Base-by-base conservation (phyloP, 2,329 filamentous ascomycete species). In the Clonostachys sp. region DNA sequence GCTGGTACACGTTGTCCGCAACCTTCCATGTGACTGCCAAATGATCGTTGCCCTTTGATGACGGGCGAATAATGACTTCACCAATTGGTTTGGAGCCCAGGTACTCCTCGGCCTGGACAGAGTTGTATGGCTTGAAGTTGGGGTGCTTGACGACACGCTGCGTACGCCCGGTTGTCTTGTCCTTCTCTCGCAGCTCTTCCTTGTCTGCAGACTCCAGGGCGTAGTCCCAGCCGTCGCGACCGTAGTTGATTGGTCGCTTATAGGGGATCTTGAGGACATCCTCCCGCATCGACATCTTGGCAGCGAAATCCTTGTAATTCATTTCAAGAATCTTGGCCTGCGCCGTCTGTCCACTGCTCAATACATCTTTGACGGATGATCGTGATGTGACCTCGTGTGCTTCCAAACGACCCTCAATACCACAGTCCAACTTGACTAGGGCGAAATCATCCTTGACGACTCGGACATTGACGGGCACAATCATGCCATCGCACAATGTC, bases 21-120 rank as follows among this genome's bases (percentile, higher is more conserved):
- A 99, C 91, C 73, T 99, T 99, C 94, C 94, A 99, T 1, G 94
- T 99, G 42, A 99, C 84, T 8, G 92, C 91, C 47, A 99, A 76
- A 71, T 99, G 94, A 64, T 99, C 94, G 49, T 90, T 87, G 41
- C 94, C 94, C 66, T 95, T 96, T 30, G 91, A 96, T 1, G 91
- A 96, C 5, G 94, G 92, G 41, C 94, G 86, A 60, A 99, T 96
- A 51, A 99, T 90, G 47, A 95, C 87, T 64, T 97, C 94, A 44
- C 94, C 94, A 7, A 85, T 78, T 45, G 86, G 81, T 64, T 95
- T 89, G 13, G 87, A 89, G 40, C 91, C 91, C 34, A 99, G 79
- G 64, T 87, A 97, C 65, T 97, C 90, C 67, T 97, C 90, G 1
- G 94, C 94, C 68, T 97, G 91, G 3, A 84, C 83, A 33, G 90